Evolutionary conservation across 257 asterid genomes (phyloP), one percentile per base, ranked within the genome.

Genomic region (Anisodus acutangulus): DNA sequence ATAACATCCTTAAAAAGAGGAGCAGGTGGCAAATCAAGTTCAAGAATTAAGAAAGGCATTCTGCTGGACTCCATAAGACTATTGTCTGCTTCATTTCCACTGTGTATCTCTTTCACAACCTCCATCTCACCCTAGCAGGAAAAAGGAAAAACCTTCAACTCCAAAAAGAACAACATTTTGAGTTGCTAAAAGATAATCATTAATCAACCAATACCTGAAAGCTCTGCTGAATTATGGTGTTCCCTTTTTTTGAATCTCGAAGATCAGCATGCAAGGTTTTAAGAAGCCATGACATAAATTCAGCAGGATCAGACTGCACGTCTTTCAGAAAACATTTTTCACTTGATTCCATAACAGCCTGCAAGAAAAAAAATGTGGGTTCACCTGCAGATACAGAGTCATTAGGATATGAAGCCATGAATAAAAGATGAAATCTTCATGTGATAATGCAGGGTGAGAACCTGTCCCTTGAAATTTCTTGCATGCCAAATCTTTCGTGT

Each of bases 391-490:
- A 76, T 22, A 63, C 41, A 63, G 70, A 63, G 70, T 10, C 43
- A 11, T 63, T 26, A 63, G 41, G 41, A 11, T 11, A 63, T 10
- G 17, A 88, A 85, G 13, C 16, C 70, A 63, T 22, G 41, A 9
- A 63, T 3, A 63, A 63, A 63, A 63, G 41, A 22, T 63, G 69
- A 63, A 63, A 63, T 22, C 9, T 63, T 3, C 13, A 11, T 22
- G 41, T 26, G 41, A 9, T 63, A 63, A 26, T 63, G 70, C 41
- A 63, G 41, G 41, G 41, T 9, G 37, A 22, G 70, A 8, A 95
- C 99, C 98, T 95, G 98, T 85, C 98, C 98, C 88, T 95, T 95
- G 85, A 95, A 95, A 88, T 95, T 95, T 81, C 93, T 91, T 39
- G 94, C 91, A 87, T 95, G 98, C 98, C 99, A 95, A 84, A 95